Conservation (phyloP, 148 eudicot genomes). For the Rhododendron henanense region DNA sequence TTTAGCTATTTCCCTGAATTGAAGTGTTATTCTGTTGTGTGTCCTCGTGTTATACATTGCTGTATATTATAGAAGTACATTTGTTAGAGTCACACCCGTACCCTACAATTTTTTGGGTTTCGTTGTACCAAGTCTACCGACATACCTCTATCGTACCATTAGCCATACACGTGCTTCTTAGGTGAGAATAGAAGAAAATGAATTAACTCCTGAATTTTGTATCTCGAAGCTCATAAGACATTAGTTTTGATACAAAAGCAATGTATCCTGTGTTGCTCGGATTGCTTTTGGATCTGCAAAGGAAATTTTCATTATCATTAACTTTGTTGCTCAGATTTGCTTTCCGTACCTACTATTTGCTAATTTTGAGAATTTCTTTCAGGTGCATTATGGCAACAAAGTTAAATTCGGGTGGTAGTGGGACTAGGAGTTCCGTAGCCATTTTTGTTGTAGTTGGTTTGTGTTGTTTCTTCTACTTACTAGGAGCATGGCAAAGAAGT, state of each 20-base stretch:
- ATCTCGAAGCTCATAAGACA: background rate
- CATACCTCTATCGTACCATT: background rate
- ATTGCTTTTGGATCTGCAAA: background rate
- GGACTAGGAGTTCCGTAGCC: slow-evolving; percentile 56
- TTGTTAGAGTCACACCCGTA: background rate
- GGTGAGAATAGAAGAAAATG: background rate
- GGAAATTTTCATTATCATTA: background rate
- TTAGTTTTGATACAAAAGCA: background rate
- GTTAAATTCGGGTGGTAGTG: slow-evolving; percentile 31
- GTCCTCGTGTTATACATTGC: background rate
- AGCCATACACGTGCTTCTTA: background rate
- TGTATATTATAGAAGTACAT: too few species aligned
- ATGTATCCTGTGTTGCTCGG: background rate
- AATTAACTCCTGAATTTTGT: slow-evolving; percentile 1
- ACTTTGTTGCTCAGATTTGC: background rate
- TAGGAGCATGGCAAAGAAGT: slow-evolving; percentile 81
- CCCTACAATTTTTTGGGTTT: background rate
- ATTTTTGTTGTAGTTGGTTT: slow-evolving; percentile 58
- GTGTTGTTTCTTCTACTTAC: slow-evolving; percentile 63
- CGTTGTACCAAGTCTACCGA: background rate
- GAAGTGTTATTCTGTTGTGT: background rate
- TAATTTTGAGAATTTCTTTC: slow-evolving; percentile 11
- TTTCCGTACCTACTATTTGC: background rate
- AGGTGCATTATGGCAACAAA: slow-evolving; percentile 55
- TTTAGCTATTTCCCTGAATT: background rate